phyloP scores from a whole-genome alignment of 148 eudicot species.

The Selenicereus undatus region DNA sequence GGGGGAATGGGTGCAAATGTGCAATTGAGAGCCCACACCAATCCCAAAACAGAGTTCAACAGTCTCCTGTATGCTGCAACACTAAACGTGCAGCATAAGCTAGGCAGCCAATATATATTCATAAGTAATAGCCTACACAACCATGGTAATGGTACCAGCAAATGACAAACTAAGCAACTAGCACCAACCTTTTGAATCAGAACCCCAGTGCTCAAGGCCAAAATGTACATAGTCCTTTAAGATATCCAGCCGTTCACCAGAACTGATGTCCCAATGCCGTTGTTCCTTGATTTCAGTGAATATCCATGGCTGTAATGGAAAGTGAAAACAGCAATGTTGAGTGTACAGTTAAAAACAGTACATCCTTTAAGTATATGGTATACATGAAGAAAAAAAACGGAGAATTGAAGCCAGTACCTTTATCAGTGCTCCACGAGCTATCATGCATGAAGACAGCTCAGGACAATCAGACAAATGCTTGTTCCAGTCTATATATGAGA shows the following conservation, averaged over 20 bases:
- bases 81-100: not conserved
- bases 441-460: constrained; percentile 84
- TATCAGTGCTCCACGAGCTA: constrained; percentile 90
- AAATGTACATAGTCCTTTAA: constrained; percentile 82
- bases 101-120: not conserved
- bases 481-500: constrained; percentile 85
- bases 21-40: not conserved
- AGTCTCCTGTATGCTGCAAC: not conserved
- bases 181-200: constrained; percentile 85
- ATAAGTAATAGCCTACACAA: not conserved
- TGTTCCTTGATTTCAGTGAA: constrained; percentile 99
- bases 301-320: constrained; percentile 81
- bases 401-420: constrained; percentile 46
- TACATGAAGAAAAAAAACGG: not conserved
- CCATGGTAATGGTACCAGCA: not conserved
- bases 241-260: constrained; percentile 77
- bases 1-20: not conserved
- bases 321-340: not conserved
- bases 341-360: not conserved
- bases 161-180: not conserved
- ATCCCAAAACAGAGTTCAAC: not conserved
- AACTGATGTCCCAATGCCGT: constrained; percentile 93
- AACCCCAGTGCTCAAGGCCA: constrained; percentile 99
- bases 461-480: constrained; percentile 77
- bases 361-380: not conserved